Evolutionary conservation across 2,329 filamentous ascomycete genomes (phyloP).

Genomic region (Sclerotinia nivalis): DNA sequence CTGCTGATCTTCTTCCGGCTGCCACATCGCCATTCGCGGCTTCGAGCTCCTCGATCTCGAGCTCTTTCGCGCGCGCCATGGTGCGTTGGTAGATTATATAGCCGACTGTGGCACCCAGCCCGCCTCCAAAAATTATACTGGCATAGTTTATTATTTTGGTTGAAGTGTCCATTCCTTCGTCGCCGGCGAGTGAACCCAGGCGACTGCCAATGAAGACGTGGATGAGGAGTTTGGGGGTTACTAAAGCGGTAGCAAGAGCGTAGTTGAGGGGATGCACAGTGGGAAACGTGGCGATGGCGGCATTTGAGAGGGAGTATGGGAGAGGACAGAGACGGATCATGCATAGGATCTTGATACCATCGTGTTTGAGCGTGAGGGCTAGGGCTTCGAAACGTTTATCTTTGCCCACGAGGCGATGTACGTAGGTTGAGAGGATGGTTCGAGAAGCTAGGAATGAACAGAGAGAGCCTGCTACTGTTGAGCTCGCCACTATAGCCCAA

Average conservation of each 20-base stretch:
- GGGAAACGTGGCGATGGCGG: constrained; percentile 89
- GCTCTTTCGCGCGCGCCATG: constrained; percentile 61
- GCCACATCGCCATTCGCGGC: constrained; percentile 27
- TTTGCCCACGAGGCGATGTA: constrained; percentile 74
- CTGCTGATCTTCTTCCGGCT: not conserved
- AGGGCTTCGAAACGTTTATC: constrained; percentile 90
- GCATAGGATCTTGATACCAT: constrained; percentile 83
- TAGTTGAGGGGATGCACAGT: constrained; percentile 78
- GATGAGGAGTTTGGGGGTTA: constrained; percentile 83
- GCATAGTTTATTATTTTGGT: constrained; percentile 83
- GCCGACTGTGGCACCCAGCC: constrained; percentile 74
- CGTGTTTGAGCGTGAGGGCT: constrained; percentile 81
- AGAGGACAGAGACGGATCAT: constrained; percentile 92
- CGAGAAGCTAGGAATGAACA: constrained; percentile 79
- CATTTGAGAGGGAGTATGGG: constrained; percentile 91
- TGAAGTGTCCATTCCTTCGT: constrained; percentile 75
- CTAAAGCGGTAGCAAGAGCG: constrained; percentile 76
- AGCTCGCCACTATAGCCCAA: constrained; percentile 71
- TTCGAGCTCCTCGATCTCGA: constrained; percentile 45
- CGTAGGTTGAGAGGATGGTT: constrained; percentile 75
- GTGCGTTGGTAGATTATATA: constrained; percentile 80
- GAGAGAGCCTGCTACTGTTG: constrained; percentile 76
- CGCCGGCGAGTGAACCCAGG: constrained; percentile 76
- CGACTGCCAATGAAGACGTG: constrained; percentile 90
- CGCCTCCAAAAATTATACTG: constrained; percentile 71